Evolutionary conservation across 495 filamentous ascomycete species (phyloP), one percentile per base, ranked within the genome.

Genomic region (Xylaria longipes): DNA sequence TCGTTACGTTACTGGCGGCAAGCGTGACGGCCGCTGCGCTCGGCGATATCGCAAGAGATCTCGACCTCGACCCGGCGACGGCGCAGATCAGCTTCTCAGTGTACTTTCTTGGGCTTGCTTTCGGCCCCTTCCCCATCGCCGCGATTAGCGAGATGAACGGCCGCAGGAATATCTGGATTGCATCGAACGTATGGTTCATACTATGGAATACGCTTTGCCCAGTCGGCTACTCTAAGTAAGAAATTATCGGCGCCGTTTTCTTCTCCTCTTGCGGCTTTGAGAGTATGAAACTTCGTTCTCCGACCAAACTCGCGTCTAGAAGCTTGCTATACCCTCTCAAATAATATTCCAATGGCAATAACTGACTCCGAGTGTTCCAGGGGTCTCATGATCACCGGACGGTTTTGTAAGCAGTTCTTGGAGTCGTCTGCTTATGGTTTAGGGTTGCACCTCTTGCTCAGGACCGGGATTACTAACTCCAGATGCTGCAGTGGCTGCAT

Each of bases 101-200:
- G 3, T 89, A 85, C 75, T 79, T 90, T 0, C 80, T 91, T 0
- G 87, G 84, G 3, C 84, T 82, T 63, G 86, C 82, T 15, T 74
- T 84, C 67, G 83, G 82, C n/a, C 84, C 81, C 1, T 77, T 85
- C 22, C 9, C 83, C 20, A 58, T 84, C n/a, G 80, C 77, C 37
- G 81, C 82, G 7, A 61, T 81, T 5, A 77, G 80, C n/a, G 80
- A 84, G 75, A 77, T 81, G 48, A 76, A 75, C 35, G 82, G 83
- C 15, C 70, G 81, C 17, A 74, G 76, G 39, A 65, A 70, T 1
- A 74, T 84, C 7, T 80, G 81, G 75, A 71, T 83, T 12, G 31
- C 61, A 11, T 68, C 70, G 22, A 80, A 80, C 56, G 2, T 80
- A 6, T 81, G 75, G 71, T 84, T 79, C 66, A 58, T 83, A 5